Conservation (phyloP, 371 early-diverging fungal species). For the Haplosporangium sp. region DNA sequence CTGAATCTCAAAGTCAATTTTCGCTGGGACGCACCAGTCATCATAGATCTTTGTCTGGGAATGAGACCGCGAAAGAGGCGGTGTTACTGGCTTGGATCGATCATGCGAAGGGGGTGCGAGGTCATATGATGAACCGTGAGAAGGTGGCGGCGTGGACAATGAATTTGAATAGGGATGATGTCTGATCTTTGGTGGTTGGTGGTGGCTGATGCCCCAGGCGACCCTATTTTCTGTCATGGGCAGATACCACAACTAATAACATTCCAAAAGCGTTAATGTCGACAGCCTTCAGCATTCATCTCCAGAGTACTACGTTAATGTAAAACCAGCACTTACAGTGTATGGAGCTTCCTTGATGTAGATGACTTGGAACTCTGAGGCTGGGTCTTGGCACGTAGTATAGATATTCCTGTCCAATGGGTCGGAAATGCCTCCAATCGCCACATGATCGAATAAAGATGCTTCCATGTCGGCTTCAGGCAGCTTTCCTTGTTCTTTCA, state of each 20-base stretch:
- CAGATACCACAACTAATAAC: slow-evolving; percentile 38
- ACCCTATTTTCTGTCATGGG: slow-evolving; percentile 23
- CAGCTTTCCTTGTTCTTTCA: slow-evolving; percentile 35
- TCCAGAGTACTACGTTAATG: not conserved
- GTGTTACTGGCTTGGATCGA: not conserved
- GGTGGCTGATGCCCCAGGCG: slow-evolving; percentile 28
- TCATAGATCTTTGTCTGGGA: slow-evolving; percentile 19
- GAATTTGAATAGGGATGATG: slow-evolving; percentile 15
- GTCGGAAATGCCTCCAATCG: slow-evolving; percentile 17
- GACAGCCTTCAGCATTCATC: not conserved
- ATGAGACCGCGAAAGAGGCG: slow-evolving; percentile 7
- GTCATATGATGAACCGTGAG: not conserved
- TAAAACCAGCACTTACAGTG: slow-evolving; percentile 17
- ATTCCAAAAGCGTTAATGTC: slow-evolving; percentile 2
- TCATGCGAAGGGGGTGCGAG: not conserved
- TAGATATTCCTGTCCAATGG: slow-evolving; percentile 14
- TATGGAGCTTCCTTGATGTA: slow-evolving; percentile 26
- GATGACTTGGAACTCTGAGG: slow-evolving; percentile 14
- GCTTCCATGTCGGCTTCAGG: slow-evolving; percentile 41
- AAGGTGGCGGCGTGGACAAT: not conserved
- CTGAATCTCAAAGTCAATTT: slow-evolving; percentile 8
- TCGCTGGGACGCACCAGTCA: slow-evolving; percentile 24
- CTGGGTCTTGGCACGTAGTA: slow-evolving; percentile 3
- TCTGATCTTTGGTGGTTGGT: slow-evolving; percentile 22
- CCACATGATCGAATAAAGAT: slow-evolving; percentile 20